These are phyloP conservation scores for Niebla homalea DNA, from an alignment of 495 filamentous ascomycete genomes.

Conservation along the genomic window DNA sequence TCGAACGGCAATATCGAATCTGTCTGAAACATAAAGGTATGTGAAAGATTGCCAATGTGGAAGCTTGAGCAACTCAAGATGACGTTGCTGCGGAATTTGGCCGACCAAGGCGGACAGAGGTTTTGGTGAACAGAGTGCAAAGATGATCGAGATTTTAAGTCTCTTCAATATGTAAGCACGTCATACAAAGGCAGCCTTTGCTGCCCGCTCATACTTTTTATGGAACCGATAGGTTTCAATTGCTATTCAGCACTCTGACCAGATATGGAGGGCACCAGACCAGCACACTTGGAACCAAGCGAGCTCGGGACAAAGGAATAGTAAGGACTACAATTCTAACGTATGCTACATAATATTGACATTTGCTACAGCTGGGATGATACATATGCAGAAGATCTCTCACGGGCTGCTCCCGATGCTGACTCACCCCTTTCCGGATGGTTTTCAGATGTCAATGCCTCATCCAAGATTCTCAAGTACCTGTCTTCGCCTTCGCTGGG, in stretches of 20 bases:
- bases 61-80: too few species aligned
- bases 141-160: too few species aligned
- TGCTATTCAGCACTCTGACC: not conserved
- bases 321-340: conserved; percentile 20
- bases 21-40: too few species aligned
- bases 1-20: too few species aligned
- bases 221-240: too few species aligned
- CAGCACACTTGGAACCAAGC: conserved; percentile 35
- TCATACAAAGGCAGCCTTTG: too few species aligned
- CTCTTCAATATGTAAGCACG: too few species aligned
- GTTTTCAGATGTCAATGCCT: conserved; percentile 40
- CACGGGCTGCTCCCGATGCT: conserved; percentile 22
- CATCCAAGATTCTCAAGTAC: conserved; percentile 34
- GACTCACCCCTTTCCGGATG: conserved; percentile 37
- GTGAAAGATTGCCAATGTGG: too few species aligned
- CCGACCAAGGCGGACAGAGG: too few species aligned
- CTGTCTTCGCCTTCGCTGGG: conserved; percentile 28
- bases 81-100: too few species aligned
- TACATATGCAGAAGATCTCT: conserved; percentile 16
- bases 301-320: conserved; percentile 43
- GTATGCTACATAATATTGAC: not conserved
- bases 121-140: too few species aligned
- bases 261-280: conserved; percentile 15
- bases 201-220: too few species aligned
- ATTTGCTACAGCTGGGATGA: conserved; percentile 12